Conservation (phyloP, 441 rosid genomes). For the Aquilaria agallochum region DNA sequence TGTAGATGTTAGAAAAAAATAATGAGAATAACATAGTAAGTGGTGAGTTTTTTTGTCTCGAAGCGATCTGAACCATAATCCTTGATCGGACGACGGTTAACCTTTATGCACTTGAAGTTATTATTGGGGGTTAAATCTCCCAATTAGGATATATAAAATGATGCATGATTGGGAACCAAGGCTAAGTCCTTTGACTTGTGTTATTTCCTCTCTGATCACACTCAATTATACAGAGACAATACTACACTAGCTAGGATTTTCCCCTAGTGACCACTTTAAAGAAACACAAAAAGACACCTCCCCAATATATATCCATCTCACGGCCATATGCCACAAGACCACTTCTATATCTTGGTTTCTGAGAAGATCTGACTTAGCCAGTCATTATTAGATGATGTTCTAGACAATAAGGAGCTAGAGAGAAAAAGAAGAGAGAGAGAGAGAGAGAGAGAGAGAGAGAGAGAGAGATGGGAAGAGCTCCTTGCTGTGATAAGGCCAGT, state of each 20-base stretch:
- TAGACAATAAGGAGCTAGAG: neutral
- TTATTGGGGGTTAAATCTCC: too few species aligned
- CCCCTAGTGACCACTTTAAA: neutral
- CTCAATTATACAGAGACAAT: neutral
- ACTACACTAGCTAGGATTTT: slow-evolving; percentile 1
- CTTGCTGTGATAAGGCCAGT: slow-evolving; percentile 87
- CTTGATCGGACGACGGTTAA: too few species aligned
- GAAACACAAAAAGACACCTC: slow-evolving; percentile 3
- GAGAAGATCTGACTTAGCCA: neutral
- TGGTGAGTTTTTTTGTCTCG: too few species aligned
- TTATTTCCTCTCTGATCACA: neutral
- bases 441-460: slow-evolving; percentile 11
- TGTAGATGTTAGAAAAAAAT: too few species aligned
- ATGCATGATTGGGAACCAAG: slow-evolving; percentile 17
- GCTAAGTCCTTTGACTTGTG: slow-evolving; percentile 42
- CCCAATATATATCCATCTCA: slow-evolving; percentile 1
- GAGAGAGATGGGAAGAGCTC: slow-evolving; percentile 71
- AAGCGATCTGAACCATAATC: too few species aligned
- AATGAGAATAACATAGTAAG: too few species aligned
- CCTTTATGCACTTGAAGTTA: too few species aligned
- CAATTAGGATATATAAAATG: too few species aligned
- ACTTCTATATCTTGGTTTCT: neutral
- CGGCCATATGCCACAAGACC: neutral
- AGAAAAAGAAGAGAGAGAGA: neutral
- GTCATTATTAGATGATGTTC: too few species aligned